phyloP scores from a whole-genome alignment of 345 rosid genomes.

The Sonneratia caseolaris region DNA sequence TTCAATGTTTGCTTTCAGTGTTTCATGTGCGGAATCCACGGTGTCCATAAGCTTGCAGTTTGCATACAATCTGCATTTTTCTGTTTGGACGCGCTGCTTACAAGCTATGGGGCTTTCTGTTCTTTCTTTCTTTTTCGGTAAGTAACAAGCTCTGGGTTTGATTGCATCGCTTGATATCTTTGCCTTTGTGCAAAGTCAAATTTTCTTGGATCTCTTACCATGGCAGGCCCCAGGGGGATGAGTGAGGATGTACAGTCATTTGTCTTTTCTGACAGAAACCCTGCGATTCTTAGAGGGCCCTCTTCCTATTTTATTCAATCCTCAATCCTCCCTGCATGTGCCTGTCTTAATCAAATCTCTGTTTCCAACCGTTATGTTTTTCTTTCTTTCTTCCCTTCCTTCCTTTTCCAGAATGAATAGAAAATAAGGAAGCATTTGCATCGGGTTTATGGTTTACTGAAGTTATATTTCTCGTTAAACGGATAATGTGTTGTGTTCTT shows the following conservation, averaged over 20 bases:
- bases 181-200: background rate
- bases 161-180: background rate
- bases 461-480: background rate
- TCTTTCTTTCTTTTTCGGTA: too few species aligned
- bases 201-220: background rate
- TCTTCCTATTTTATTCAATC: background rate
- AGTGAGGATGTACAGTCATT: background rate
- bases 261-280: background rate
- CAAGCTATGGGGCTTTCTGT: background rate
- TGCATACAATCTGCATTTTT: background rate
- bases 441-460: background rate
- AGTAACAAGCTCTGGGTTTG: too few species aligned
- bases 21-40: too few species aligned
- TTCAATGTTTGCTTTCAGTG: too few species aligned
- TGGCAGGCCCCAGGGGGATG: background rate
- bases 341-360: background rate
- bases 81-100: background rate
- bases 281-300: background rate
- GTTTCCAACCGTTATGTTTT: background rate
- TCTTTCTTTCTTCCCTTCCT: background rate
- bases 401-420: background rate
- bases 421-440: background rate
- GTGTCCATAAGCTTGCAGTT: too few species aligned
- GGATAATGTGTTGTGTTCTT: background rate
- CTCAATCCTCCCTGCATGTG: background rate